Evolutionary conservation across 2,329 filamentous ascomycete genomes (phyloP).

Genomic region (Penicillium sp.): DNA sequence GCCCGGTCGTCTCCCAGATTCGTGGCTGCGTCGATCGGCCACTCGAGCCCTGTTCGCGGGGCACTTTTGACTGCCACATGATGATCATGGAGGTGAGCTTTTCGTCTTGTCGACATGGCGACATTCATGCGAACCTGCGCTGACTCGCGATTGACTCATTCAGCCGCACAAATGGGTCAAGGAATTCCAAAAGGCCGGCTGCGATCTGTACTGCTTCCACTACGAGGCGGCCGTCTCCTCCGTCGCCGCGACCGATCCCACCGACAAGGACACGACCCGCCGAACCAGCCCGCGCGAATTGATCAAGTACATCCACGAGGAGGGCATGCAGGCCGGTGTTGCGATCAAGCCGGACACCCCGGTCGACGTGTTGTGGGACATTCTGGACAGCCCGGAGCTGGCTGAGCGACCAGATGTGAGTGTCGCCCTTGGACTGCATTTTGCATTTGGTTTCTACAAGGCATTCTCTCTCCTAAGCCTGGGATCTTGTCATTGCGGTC

Average conservation of each 20-base stretch:
- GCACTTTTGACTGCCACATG: constrained; percentile 99
- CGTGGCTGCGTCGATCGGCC: constrained; percentile 79
- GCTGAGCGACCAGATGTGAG: constrained; percentile 85
- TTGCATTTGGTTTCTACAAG: too few relatives aligned
- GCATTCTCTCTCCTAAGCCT: too few relatives aligned
- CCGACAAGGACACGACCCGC: constrained; percentile 59
- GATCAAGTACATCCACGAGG: constrained; percentile 84
- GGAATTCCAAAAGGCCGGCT: constrained; percentile 89
- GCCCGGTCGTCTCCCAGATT: constrained; percentile 93
- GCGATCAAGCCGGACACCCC: constrained; percentile 91
- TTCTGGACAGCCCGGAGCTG: constrained; percentile 69
- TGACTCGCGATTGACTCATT: constrained; percentile 3
- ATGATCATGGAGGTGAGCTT: constrained; percentile 88
- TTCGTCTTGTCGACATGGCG: neutral
- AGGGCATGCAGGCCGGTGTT: constrained; percentile 85
- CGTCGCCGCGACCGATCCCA: constrained; percentile 76
- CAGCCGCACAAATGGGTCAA: constrained; percentile 98
- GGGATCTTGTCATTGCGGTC: neutral
- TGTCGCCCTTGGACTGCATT: constrained; percentile 15
- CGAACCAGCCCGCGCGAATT: constrained; percentile 81
- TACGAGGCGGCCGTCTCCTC: constrained; percentile 89
- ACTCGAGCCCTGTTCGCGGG: constrained; percentile 65
- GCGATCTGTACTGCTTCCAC: constrained; percentile 99
- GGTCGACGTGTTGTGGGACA: constrained; percentile 88
- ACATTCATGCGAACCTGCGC: neutral